Evolutionary conservation across 2,329 filamentous ascomycete species (phyloP).

Genomic region (Fusarium oligoseptatum): DNA sequence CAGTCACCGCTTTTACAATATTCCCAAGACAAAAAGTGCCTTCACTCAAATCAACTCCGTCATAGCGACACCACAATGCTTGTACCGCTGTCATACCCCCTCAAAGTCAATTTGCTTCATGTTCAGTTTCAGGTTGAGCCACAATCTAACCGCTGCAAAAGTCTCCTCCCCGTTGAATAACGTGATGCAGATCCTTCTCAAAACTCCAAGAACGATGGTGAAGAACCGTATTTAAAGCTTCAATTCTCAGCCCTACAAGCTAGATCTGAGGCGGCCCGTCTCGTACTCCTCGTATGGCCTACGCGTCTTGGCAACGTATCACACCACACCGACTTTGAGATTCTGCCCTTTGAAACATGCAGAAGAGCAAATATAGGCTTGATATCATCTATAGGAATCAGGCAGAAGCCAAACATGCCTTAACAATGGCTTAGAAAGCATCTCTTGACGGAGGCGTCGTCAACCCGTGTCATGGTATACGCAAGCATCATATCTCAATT

Average conservation of each 20-base stretch:
- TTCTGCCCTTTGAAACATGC: background rate
- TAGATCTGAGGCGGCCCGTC: background rate
- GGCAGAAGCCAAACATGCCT: background rate
- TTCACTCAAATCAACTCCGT: background rate
- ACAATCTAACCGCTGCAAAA: background rate
- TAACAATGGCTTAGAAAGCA: background rate
- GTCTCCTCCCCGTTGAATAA: background rate
- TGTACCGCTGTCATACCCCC: background rate
- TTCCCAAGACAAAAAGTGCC: background rate
- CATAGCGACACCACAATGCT: background rate
- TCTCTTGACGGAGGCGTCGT: background rate
- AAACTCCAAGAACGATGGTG: background rate
- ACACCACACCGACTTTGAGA: background rate
- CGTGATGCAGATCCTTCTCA: background rate
- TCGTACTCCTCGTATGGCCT: slow-evolving; percentile 1
- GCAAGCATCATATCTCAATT: background rate
- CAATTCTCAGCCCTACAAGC: background rate
- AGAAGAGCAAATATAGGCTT: background rate
- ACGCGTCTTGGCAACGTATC: slow-evolving; percentile 1
- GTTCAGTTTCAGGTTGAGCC: background rate
- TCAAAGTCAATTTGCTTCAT: slow-evolving; percentile 5
- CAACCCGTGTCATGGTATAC: slow-evolving; percentile 13
- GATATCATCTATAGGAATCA: background rate
- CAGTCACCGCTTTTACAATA: background rate
- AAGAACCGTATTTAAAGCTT: background rate